Conservation (phyloP, 495 filamentous ascomycete genomes). For the Trichodelitschia bisporula region DNA sequence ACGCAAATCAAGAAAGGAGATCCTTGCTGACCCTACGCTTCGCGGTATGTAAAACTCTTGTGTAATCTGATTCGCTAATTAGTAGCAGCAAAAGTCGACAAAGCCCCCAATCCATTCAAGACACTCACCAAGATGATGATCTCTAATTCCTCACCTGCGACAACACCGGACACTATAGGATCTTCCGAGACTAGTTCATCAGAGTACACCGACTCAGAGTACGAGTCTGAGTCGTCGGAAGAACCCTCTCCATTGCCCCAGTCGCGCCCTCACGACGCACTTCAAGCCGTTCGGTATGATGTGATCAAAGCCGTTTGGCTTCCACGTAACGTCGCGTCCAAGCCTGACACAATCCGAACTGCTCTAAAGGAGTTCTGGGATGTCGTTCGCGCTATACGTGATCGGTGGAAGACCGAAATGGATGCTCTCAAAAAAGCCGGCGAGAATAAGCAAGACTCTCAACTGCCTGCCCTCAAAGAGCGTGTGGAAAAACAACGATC, state of each 20-base stretch:
- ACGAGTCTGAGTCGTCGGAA: constrained; percentile 24
- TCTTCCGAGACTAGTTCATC: constrained; percentile 16
- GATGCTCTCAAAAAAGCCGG: constrained; percentile 28
- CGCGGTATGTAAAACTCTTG: constrained; percentile 6
- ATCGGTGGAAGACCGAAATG: constrained; percentile 33
- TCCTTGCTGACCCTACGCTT: constrained; percentile 13
- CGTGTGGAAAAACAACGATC: constrained; percentile 30
- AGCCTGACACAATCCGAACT: constrained; percentile 23
- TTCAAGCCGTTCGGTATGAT: constrained; percentile 34
- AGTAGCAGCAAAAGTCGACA: neutral
- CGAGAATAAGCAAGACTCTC: constrained; percentile 23
- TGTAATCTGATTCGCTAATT: too few relatives aligned
- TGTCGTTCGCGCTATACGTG: constrained; percentile 33
- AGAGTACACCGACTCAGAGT: constrained; percentile 25
- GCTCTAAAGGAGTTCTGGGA: constrained; percentile 33
- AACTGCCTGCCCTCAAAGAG: constrained; percentile 21
- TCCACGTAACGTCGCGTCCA: constrained; percentile 22
- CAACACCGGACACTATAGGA: too few relatives aligned
- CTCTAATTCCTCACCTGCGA: too few relatives aligned
- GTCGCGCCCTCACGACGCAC: constrained; percentile 23
- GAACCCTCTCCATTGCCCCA: constrained; percentile 29
- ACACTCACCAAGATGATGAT: neutral
- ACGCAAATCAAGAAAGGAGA: constrained; percentile 21
- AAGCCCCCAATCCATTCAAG: too few relatives aligned
- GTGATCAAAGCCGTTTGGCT: constrained; percentile 39